A percentile compares a stretch with the other conserved stretches of the same genome.
These are phyloP conservation scores for Eucalyptus victrix DNA, from an alignment of 345 rosid species.

Conservation along the genomic window DNA sequence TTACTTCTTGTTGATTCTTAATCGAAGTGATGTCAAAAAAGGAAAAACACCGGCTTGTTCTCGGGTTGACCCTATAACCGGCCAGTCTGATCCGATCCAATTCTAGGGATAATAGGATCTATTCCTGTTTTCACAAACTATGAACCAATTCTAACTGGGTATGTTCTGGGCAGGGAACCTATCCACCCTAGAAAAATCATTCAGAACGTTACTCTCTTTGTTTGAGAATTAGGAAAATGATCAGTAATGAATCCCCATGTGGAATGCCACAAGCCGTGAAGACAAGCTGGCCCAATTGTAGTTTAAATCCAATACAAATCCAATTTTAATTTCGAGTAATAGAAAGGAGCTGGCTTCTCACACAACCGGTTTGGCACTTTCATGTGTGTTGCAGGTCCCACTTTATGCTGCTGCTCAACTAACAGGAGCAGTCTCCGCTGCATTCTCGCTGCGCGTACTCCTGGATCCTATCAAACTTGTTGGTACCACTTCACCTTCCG, in stretches of 20 bases:
- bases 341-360: neutral
- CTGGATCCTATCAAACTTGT: neutral
- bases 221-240: neutral
- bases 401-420: neutral
- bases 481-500: neutral
- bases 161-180: neutral
- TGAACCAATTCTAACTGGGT: neutral
- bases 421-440: neutral
- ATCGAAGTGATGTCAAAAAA: neutral
- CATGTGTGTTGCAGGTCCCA: neutral
- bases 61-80: neutral
- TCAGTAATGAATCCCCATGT: neutral
- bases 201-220: neutral
- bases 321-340: neutral
- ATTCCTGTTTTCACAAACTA: neutral
- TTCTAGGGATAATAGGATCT: neutral
- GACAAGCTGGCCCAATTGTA: neutral
- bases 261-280: neutral
- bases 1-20: conserved; percentile 30
- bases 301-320: neutral
- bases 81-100: neutral
- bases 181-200: neutral
- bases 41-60: neutral
- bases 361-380: neutral
- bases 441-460: neutral